These are phyloP conservation scores for Talaromyces sp. DNA, from an alignment of 2,329 filamentous ascomycete genomes.

Conservation along the genomic window DNA sequence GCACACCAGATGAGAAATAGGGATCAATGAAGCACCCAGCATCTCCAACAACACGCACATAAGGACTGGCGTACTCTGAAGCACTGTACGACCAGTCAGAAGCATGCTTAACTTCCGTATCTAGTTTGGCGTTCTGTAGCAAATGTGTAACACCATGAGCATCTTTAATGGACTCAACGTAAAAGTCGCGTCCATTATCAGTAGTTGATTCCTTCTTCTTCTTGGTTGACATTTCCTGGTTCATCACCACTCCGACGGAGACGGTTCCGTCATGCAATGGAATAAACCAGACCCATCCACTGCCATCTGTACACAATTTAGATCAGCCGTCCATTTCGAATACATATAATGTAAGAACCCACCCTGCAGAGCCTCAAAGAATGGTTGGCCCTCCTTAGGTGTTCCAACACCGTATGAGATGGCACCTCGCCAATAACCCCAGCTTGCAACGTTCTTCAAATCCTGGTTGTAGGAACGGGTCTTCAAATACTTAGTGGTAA, in stretches of 20 bases:
- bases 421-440: slow-evolving; percentile 4
- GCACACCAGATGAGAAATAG: slow-evolving; percentile 48
- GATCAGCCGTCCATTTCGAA: background rate
- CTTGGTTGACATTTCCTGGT: slow-evolving; percentile 15
- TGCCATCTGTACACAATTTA: slow-evolving; percentile 34
- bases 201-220: slow-evolving; percentile 17
- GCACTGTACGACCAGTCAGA: slow-evolving; percentile 51
- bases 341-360: background rate
- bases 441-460: slow-evolving; percentile 11
- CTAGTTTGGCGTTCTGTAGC: slow-evolving; percentile 33
- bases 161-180: slow-evolving; percentile 19
- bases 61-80: slow-evolving; percentile 39
- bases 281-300: slow-evolving; percentile 52
- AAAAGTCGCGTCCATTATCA: slow-evolving; percentile 12
- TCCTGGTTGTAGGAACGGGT: slow-evolving; percentile 8
- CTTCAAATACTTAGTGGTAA: slow-evolving; percentile 1
- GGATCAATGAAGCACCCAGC: slow-evolving; percentile 51
- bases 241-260: background rate
- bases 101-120: slow-evolving; percentile 38
- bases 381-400: slow-evolving; percentile 12
- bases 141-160: slow-evolving; percentile 23
- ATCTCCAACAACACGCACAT: slow-evolving; percentile 45
- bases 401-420: slow-evolving; percentile 17
- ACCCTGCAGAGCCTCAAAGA: slow-evolving; percentile 21
- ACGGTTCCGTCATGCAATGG: slow-evolving; percentile 48